phyloP scores from a whole-genome alignment of 1,284 basidiomycete genomes.

The Ustilago crameri region DNA sequence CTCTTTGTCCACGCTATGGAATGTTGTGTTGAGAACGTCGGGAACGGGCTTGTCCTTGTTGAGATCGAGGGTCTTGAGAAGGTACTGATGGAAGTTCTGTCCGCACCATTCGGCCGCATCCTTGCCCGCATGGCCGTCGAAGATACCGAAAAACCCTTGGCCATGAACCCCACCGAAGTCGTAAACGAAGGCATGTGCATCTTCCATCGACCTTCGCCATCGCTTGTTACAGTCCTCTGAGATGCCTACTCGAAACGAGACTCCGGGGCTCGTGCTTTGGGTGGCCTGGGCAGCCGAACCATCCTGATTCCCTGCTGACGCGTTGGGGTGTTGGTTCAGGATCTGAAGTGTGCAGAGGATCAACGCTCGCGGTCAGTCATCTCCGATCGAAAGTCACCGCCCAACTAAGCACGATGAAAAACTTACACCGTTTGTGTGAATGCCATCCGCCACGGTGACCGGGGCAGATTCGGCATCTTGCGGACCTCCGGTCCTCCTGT shows the following conservation, averaged over 20 bases:
- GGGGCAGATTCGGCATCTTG: conserved; percentile 40
- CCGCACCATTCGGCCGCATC: conserved; percentile 99
- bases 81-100: conserved; percentile 81
- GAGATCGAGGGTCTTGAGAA: conserved; percentile 69
- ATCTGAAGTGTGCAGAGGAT: conserved; percentile 7
- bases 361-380: not conserved
- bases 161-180: conserved; percentile 90
- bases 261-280: conserved; percentile 2
- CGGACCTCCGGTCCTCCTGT: conserved; percentile 11
- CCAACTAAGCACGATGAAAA: not conserved
- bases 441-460: conserved; percentile 28
- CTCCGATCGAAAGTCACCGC: not conserved
- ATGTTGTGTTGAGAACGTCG: conserved; percentile 90
- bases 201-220: conserved; percentile 93
- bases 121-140: conserved; percentile 98
- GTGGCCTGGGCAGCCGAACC: conserved; percentile 7
- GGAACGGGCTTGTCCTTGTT: conserved; percentile 77
- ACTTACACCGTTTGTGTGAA: conserved; percentile 40
- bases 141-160: conserved; percentile 97
- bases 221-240: conserved; percentile 86
- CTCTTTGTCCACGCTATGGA: conserved; percentile 86
- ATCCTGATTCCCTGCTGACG: conserved; percentile 3
- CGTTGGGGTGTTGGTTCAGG: conserved; percentile 43
- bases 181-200: conserved; percentile 93
- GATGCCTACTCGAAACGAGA: conserved; percentile 79